Base-by-base conservation (phyloP, 805 yeast genomes). In the Kluyveromyces starmeri region DNA sequence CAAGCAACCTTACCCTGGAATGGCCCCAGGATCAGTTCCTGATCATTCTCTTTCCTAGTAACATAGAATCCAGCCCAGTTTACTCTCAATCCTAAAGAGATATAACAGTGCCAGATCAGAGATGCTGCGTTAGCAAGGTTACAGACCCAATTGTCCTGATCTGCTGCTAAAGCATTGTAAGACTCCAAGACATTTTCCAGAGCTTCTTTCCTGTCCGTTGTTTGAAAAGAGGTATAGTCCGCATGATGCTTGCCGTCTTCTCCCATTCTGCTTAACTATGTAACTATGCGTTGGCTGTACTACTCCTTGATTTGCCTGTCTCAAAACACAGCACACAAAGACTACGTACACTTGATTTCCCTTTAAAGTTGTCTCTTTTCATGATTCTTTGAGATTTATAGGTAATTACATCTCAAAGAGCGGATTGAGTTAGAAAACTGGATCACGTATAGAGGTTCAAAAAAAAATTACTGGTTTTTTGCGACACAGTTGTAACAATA, bases 1-100 rank as follows among this genome's bases (percentile, higher is more conserved):
- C 98, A 89, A 0, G 97, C 97, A 3, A 89, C 96, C 56, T 85
- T 85, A 4, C 98, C 98, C 58, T 84, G 94, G 58, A 89, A 89
- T 10, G 98, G 98, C 0, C 94, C 98, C 24, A 89, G 63, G 15
- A 83, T 67, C 34, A 92, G 63, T 48, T 70, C 75, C 1, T 53
- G 30, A 14, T 28, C 27, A 5, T 36, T 38, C 27, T 54, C 51
- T 4, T 36, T 34, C 17, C 73, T 68, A 12, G 66, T 45, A 2
- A 83, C 73, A 49, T 89, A 89, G 55, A 92, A 86, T 0, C 98
- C 98, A 0, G 94, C 75, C 98, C 98, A 89, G 55, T 89, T 89
- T 8, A 88, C 83, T 8, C 64, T 51, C 1, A 62, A 43, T 2
- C 58, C 57, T 16, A 83, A 53, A 0, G 84, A 70, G 37, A 71